These are phyloP conservation scores for Kitagawia praeruptora DNA, from an alignment of 129 eudicot species.

Conservation along the genomic window DNA sequence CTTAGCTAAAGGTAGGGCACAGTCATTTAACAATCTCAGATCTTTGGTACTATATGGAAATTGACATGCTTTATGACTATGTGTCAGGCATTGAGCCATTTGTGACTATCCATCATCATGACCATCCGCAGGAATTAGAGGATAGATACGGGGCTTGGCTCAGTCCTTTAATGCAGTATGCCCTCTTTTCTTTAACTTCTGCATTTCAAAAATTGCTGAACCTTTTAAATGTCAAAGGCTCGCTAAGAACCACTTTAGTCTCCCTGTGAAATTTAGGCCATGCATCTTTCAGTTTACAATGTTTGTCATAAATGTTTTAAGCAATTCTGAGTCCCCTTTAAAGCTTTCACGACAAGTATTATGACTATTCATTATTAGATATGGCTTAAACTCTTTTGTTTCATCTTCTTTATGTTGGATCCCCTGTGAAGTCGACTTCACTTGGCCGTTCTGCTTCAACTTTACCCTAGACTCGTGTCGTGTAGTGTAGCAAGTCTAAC, in stretches of 20 bases:
- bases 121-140: conserved; percentile 72
- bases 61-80: conserved; percentile 4
- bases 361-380: neutral
- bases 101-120: conserved; percentile 65
- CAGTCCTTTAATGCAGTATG: conserved; percentile 66
- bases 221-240: neutral
- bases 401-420: neutral
- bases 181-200: neutral
- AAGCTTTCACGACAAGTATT: neutral
- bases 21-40: neutral
- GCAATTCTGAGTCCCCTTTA: neutral
- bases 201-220: neutral
- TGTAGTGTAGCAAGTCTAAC: no score
- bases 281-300: neutral
- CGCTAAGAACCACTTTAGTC: neutral
- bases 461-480: no score
- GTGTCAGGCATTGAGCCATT: conserved; percentile 63
- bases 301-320: neutral
- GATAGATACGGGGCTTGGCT: conserved; percentile 75
- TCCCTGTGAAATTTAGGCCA: neutral
- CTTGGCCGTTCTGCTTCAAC: no score
- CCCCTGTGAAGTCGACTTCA: no score
- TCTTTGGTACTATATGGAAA: neutral
- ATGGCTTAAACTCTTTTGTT: neutral
- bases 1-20: conserved; percentile 39